Percentiles rank a stretch among this genome's conserved stretches.
Conservation (phyloP, 108 stramenopile species). For the Skeletonema costatum region DNA sequence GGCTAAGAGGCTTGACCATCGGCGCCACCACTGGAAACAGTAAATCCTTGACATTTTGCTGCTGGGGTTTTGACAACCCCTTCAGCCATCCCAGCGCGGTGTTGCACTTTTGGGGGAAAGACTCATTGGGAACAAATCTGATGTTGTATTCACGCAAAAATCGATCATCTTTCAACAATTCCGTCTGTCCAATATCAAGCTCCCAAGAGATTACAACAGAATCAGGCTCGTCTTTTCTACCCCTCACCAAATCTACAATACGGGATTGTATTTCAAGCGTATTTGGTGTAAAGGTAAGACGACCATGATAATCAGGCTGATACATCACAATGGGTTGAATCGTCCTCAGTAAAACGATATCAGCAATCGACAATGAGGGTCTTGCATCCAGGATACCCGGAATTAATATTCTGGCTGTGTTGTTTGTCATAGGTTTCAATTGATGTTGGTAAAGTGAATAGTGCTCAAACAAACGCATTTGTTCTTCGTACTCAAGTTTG, state of each 20-base stretch:
- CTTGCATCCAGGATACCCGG: slow-evolving; percentile 65
- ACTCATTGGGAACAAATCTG: slow-evolving; percentile 50
- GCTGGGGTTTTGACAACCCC: slow-evolving; percentile 14
- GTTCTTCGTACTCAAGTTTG: slow-evolving; percentile 35
- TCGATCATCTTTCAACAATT: slow-evolving; percentile 2
- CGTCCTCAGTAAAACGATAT: slow-evolving; percentile 67
- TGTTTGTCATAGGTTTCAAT: slow-evolving; percentile 5
- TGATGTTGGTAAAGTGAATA: slow-evolving; percentile 28
- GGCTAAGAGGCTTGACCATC: slow-evolving; percentile 24
- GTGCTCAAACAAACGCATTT: slow-evolving; percentile 36
- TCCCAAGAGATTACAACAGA: slow-evolving; percentile 35
- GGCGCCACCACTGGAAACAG: slow-evolving; percentile 55
- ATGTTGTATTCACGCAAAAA: slow-evolving; percentile 28
- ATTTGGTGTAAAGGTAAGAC: neutral
- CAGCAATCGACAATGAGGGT: slow-evolving; percentile 58
- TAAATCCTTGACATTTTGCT: slow-evolving; percentile 25
- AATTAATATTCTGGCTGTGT: slow-evolving; percentile 14
- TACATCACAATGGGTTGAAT: neutral
- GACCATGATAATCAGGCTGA: neutral
- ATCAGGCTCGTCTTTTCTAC: slow-evolving; percentile 22
- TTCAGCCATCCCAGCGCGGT: slow-evolving; percentile 64
- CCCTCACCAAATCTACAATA: slow-evolving; percentile 32
- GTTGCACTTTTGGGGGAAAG: slow-evolving; percentile 27
- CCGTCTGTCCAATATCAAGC: slow-evolving; percentile 8
- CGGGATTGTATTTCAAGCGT: slow-evolving; percentile 35